Base-by-base conservation (phyloP, 495 filamentous ascomycete genomes). In the Aspergillus avenaceus region DNA sequence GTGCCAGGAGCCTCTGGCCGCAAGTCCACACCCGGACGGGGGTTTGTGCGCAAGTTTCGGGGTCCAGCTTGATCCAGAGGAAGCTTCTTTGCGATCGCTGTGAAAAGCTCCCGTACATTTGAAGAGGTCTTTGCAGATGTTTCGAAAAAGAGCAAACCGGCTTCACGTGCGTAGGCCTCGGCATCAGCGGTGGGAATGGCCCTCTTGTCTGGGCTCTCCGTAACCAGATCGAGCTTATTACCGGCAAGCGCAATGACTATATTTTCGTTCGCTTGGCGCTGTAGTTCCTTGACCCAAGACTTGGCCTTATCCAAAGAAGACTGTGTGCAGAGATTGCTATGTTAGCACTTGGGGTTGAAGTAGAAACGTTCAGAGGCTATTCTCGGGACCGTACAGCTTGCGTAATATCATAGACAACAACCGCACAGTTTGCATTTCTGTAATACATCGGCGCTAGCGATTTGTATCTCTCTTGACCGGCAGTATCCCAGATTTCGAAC, bases 401-500 rank as follows among this genome's bases (percentile, higher is more conserved):
- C 44, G 93, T 97, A 64, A 98, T 96, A 72, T 98, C 93, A 72
- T 98, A 98, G 52, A 98, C 93, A 22, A 98, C 93, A 29, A 98
- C 92, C 16, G 93, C 93, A 70, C 93, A 97, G 82, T 98, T 97
- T 36, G 93, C 93, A 69, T 98, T 98, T 56, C 93, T 79, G 70
- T 98, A 98, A 76, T 98, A 98, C 93, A 98, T 98, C 46, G 93
- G 93, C 42, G 93, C 95, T 54, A 98, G 74, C 5, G 92, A 97
- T 80, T 97, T 97, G 76, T 97, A 98, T 59, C 93, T 81, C 65
- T 98, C 93, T 75, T 98, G 93, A 47, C 93, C 93, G 40, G 93
- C 93, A 16, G 93, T 98, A 73, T 98, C 93, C 93, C 93, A 98
- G 64, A 98, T 98, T 75, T 98, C 93, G 63, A 98, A 98, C 75